Percentiles rank a stretch among this genome's conserved stretches.
phyloP scores from a whole-genome alignment of 2,329 filamentous ascomycete species.

The Curvularia spicifera region DNA sequence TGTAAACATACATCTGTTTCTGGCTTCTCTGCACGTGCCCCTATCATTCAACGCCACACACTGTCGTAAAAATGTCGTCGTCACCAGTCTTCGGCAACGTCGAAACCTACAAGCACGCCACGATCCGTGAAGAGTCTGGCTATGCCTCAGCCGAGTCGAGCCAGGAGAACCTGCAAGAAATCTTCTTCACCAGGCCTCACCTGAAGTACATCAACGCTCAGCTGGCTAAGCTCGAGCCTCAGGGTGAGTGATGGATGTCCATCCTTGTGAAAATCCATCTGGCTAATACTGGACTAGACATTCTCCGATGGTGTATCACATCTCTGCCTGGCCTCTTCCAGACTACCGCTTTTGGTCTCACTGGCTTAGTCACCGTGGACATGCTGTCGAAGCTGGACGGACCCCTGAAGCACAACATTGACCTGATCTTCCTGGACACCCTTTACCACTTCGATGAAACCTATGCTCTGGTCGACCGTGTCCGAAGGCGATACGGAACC shows the following conservation, averaged over 20 bases:
- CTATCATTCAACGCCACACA: conserved; percentile 11
- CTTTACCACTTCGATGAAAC: conserved; percentile 61
- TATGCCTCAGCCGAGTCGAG: conserved; percentile 76
- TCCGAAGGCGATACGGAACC: conserved; percentile 76
- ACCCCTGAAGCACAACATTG: conserved; percentile 61
- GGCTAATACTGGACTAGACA: conserved; percentile 61
- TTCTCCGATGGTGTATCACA: conserved; percentile 89
- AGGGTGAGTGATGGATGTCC: conserved; percentile 59
- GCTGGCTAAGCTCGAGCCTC: conserved; percentile 83
- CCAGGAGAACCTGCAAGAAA: conserved; percentile 69
- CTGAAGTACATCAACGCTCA: conserved; percentile 90
- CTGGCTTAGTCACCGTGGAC: conserved; percentile 61
- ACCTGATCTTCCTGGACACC: conserved; percentile 63
- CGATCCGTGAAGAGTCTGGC: conserved; percentile 72
- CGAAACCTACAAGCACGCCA: conserved; percentile 36
- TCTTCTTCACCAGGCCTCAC: conserved; percentile 87
- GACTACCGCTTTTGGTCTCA: conserved; percentile 60
- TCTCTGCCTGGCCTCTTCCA: conserved; percentile 83
- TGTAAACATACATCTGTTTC: conserved; percentile 15
- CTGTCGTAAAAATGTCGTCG: conserved; percentile 38
- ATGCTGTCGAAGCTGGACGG: conserved; percentile 76
- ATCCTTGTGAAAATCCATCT: not conserved
- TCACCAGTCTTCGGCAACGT: conserved; percentile 34
- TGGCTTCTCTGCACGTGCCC: conserved; percentile 32
- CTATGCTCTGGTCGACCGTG: conserved; percentile 64